A percentile compares a stretch with the other conserved stretches of the same genome.
Conservation (phyloP, 345 rosid species). For the Nephelium lappaceum region DNA sequence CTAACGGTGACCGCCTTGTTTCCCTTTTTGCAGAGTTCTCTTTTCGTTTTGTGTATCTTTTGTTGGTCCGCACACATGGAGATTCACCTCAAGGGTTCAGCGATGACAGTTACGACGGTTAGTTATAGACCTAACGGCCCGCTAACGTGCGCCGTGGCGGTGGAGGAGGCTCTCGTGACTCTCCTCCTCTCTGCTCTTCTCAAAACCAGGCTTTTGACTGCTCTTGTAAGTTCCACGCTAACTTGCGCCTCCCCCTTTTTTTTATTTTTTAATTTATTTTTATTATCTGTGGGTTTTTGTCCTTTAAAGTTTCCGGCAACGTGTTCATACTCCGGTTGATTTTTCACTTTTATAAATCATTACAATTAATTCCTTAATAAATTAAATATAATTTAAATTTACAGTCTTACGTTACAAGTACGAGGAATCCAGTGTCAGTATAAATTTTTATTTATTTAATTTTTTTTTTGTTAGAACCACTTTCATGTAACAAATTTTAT, state of each 20-base stretch:
- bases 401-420: too few relatives aligned
- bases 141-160: constrained; percentile 58
- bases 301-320: too few relatives aligned
- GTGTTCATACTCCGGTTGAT: too few relatives aligned
- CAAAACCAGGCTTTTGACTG: constrained; percentile 34
- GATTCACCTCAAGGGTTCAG: constrained; percentile 21
- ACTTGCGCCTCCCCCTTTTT: not conserved
- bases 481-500: too few relatives aligned
- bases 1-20: constrained; percentile 23
- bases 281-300: too few relatives aligned
- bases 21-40: constrained; percentile 8
- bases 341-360: too few relatives aligned
- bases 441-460: too few relatives aligned
- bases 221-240: constrained; percentile 36
- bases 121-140: constrained; percentile 17
- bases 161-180: constrained; percentile 43
- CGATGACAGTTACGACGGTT: constrained; percentile 37
- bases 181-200: constrained; percentile 45
- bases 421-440: too few relatives aligned
- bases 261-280: not conserved
- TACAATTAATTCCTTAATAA: too few relatives aligned
- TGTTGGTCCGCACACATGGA: constrained; percentile 37
- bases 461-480: too few relatives aligned
- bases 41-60: not conserved
- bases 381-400: too few relatives aligned